phyloP scores from a whole-genome alignment of 371 early-diverging fungal genomes.

The Mucor lusitanicus region DNA sequence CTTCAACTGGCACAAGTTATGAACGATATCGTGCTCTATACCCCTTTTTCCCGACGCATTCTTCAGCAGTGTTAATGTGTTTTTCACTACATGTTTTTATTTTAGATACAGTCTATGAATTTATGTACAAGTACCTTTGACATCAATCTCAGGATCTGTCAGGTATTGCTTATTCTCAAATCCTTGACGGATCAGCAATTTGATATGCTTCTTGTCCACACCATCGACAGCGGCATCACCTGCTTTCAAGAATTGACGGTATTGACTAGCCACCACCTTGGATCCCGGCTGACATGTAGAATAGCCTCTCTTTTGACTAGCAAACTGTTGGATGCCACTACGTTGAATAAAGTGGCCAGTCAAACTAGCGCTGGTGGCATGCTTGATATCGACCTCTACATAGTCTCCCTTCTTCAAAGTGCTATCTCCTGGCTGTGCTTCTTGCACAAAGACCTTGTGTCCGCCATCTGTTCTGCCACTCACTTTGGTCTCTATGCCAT shows the following conservation, averaged over 20 bases:
- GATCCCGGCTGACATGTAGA: background rate
- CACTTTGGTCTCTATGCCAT: constrained; percentile 33
- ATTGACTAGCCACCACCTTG: background rate
- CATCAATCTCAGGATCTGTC: constrained; percentile 18
- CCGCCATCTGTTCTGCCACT: constrained; percentile 65
- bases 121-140: constrained; percentile 5
- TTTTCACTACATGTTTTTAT: constrained; percentile 10
- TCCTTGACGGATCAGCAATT: constrained; percentile 22
- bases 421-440: background rate
- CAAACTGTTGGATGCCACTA: constrained; percentile 25
- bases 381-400: constrained; percentile 32
- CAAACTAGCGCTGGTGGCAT: constrained; percentile 42
- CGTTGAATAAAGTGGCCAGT: constrained; percentile 19
- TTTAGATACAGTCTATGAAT: background rate
- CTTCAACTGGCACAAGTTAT: constrained; percentile 25
- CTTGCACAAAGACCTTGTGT: constrained; percentile 52
- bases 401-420: constrained; percentile 34
- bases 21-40: constrained; percentile 22
- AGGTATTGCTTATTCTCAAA: constrained; percentile 14
- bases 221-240: constrained; percentile 16
- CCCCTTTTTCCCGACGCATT: constrained; percentile 19
- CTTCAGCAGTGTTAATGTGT: constrained; percentile 24
- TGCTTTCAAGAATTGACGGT: constrained; percentile 21
- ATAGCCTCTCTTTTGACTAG: constrained; percentile 2
- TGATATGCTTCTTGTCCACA: constrained; percentile 4